Evolutionary conservation across 805 yeast species (phyloP).

Genomic region (Hanseniaspora jakobsenii): DNA sequence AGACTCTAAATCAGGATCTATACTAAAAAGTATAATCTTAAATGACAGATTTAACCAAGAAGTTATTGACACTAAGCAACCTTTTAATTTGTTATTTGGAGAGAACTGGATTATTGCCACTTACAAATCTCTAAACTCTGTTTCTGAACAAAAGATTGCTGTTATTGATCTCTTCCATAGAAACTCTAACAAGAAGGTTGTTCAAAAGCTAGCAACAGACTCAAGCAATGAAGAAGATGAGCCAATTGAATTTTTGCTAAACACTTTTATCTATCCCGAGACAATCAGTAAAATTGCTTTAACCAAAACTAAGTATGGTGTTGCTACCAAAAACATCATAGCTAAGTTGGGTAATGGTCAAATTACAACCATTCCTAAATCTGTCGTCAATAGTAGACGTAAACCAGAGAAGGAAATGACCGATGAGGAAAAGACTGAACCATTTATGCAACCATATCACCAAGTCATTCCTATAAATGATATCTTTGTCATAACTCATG

Average conservation of each 20-base stretch:
- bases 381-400: slow-evolving; percentile 55
- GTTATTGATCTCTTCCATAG: slow-evolving; percentile 69
- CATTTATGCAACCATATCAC: slow-evolving; percentile 50
- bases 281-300: slow-evolving; percentile 41
- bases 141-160: slow-evolving; percentile 44
- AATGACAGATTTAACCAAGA: slow-evolving; percentile 22
- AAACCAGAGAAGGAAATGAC: slow-evolving; percentile 44
- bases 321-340: slow-evolving; percentile 55
- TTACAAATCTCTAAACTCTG: slow-evolving; percentile 40
- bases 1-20: slow-evolving; percentile 59
- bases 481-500: slow-evolving; percentile 39
- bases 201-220: too few relatives aligned
- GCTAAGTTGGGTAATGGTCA: slow-evolving; percentile 49
- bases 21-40: slow-evolving; percentile 37
- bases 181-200: slow-evolving; percentile 28
- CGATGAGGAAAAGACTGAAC: slow-evolving; percentile 44
- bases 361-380: slow-evolving; percentile 59
- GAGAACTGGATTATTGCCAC: slow-evolving; percentile 77
- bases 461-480: slow-evolving; percentile 46
- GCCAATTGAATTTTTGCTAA: slow-evolving; percentile 29
- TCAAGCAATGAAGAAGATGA: background rate
- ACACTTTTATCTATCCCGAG: slow-evolving; percentile 54
- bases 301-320: slow-evolving; percentile 51
- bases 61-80: slow-evolving; percentile 32
- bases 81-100: slow-evolving; percentile 48